Evolutionary conservation across 1,284 basidiomycete genomes (phyloP).

Genomic region (Puccinia polysora): DNA sequence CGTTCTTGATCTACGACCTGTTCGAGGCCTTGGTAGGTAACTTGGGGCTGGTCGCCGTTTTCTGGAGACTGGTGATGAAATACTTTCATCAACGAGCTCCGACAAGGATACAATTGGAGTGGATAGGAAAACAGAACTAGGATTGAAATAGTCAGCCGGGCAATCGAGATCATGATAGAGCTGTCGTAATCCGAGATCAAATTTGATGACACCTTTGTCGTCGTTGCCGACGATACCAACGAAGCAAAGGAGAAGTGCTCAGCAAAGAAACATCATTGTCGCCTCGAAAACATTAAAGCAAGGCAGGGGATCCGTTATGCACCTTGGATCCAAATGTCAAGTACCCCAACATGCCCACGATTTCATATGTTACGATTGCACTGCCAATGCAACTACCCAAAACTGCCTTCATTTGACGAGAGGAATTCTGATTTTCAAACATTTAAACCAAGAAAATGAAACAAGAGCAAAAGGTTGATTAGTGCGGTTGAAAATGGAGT

Average conservation of each 20-base stretch:
- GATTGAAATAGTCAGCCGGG: slow-evolving; percentile 85
- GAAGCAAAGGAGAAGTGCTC: background rate
- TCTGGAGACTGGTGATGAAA: slow-evolving; percentile 55
- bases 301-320: background rate
- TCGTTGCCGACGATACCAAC: background rate
- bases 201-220: slow-evolving; percentile 33
- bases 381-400: slow-evolving; percentile 29
- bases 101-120: slow-evolving; percentile 85
- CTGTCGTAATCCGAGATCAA: slow-evolving; percentile 63
- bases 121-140: slow-evolving; percentile 68
- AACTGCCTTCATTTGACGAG: slow-evolving; percentile 19
- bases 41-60: background rate
- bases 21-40: slow-evolving; percentile 5
- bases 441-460: background rate
- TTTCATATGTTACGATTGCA: slow-evolving; percentile 40
- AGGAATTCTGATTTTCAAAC: slow-evolving; percentile 7
- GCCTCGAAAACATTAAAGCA: background rate
- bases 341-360: slow-evolving; percentile 67
- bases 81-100: slow-evolving; percentile 86
- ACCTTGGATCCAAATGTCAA: slow-evolving; percentile 82
- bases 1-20: slow-evolving; percentile 48
- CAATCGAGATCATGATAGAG: slow-evolving; percentile 86
- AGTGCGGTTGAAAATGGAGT: background rate
- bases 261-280: background rate
- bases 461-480: background rate